These are phyloP conservation scores for Tausonia pullulans DNA, from an alignment of 1,284 basidiomycete species.

Conservation along the genomic window DNA sequence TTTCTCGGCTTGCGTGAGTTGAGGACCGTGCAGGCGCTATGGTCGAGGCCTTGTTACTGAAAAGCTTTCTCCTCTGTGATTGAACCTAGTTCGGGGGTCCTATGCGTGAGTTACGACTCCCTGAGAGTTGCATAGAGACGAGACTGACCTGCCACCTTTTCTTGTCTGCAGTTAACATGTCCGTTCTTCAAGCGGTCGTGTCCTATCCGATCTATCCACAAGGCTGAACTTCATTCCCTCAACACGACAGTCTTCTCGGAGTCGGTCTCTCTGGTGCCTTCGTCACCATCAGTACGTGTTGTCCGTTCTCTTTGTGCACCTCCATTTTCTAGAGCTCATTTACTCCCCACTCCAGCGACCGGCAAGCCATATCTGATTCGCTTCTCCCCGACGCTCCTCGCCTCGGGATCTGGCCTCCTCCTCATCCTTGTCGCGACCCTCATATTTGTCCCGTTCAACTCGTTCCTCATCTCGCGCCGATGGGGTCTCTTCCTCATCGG, in stretches of 20 bases:
- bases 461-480: neutral
- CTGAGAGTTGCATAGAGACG: no score
- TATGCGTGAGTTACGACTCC: no score
- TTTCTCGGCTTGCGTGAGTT: slow-evolving; percentile 60
- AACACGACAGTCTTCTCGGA: slow-evolving; percentile 18
- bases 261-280: slow-evolving; percentile 34
- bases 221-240: neutral
- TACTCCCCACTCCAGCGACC: slow-evolving; percentile 24
- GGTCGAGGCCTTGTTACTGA: no score
- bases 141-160: no score
- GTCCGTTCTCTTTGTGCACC: slow-evolving; percentile 19
- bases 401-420: slow-evolving; percentile 61
- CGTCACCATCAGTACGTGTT: slow-evolving; percentile 31
- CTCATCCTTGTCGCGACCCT: slow-evolving; percentile 7
- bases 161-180: no score
- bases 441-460: slow-evolving; percentile 11
- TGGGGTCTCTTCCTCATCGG: slow-evolving; percentile 14
- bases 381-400: slow-evolving; percentile 71
- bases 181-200: neutral
- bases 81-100: no score
- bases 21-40: no score
- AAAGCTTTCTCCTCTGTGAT: no score
- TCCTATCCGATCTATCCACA: neutral
- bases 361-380: slow-evolving; percentile 53
- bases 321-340: neutral